These are phyloP conservation scores for Mycena rebaudengoi DNA, from an alignment of 768 basidiomycete species.

Conservation along the genomic window DNA sequence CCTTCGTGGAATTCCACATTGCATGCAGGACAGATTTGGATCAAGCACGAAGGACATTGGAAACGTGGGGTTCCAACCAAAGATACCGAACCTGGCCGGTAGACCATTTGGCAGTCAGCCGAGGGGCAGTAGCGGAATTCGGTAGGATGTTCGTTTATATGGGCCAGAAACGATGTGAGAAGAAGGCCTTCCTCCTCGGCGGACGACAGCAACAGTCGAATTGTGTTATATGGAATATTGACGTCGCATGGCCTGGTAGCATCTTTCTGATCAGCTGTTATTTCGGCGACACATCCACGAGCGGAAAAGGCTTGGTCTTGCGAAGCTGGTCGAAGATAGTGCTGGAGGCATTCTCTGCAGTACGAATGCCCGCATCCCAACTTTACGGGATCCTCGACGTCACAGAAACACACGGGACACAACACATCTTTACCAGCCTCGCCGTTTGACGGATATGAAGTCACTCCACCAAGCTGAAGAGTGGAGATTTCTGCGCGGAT, in stretches of 20 bases:
- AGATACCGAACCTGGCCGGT: constrained; percentile 37
- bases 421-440: background rate
- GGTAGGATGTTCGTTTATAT: constrained; percentile 49
- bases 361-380: constrained; percentile 61
- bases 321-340: constrained; percentile 45
- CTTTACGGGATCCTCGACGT: constrained; percentile 41
- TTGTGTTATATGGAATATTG: constrained; percentile 47
- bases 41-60: constrained; percentile 46
- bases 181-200: constrained; percentile 51
- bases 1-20: constrained; percentile 51
- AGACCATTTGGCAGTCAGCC: constrained; percentile 57
- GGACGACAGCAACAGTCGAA: constrained; percentile 48
- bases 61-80: too few species aligned
- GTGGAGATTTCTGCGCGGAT: constrained; percentile 34
- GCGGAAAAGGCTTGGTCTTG: constrained; percentile 38
- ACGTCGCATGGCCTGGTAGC: constrained; percentile 34
- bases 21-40: constrained; percentile 49
- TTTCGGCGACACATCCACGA: constrained; percentile 49
- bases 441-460: background rate
- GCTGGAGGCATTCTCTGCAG: constrained; percentile 58
- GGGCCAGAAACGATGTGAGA: constrained; percentile 49
- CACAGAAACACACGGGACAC: constrained; percentile 53
- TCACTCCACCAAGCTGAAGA: constrained; percentile 19
- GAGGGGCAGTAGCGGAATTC: constrained; percentile 66
- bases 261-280: constrained; percentile 1